Evolutionary conservation across 352 stramenopile genomes (phyloP).

Genomic region (Plasmopara viticola): DNA sequence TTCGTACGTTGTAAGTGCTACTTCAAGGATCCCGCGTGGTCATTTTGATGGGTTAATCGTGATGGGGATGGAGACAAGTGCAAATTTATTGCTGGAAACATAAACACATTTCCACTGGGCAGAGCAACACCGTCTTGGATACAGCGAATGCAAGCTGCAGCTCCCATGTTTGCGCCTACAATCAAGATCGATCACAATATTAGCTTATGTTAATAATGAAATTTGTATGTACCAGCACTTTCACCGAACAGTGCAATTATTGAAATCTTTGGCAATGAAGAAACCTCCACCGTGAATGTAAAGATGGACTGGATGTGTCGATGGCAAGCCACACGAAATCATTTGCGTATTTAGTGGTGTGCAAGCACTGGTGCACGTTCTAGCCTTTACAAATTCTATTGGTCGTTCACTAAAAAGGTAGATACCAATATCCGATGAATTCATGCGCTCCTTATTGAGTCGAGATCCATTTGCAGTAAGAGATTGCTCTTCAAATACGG

Average conservation of each 20-base stretch:
- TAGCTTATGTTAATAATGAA: no score
- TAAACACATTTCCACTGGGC: slow-evolving; percentile 80
- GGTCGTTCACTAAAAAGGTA: slow-evolving; percentile 64
- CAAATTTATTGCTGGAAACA: slow-evolving; percentile 88
- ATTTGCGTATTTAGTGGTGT: slow-evolving; percentile 51
- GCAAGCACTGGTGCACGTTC: slow-evolving; percentile 60
- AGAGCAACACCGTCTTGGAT: slow-evolving; percentile 67
- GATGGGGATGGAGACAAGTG: slow-evolving; percentile 83
- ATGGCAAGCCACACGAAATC: slow-evolving; percentile 64
- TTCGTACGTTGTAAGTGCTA: slow-evolving; percentile 82
- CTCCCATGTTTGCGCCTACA: slow-evolving; percentile 80
- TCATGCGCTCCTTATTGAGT: slow-evolving; percentile 27
- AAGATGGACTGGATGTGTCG: slow-evolving; percentile 60
- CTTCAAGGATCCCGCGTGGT: slow-evolving; percentile 77
- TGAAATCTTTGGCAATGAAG: slow-evolving; percentile 82
- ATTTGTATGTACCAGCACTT: slow-evolving; percentile 52
- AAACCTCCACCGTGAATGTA: slow-evolving; percentile 87
- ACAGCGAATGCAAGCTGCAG: slow-evolving; percentile 75
- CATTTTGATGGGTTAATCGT: slow-evolving; percentile 83
- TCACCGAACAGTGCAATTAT: slow-evolving; percentile 77
- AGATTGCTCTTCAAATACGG: slow-evolving; percentile 63
- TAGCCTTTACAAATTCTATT: slow-evolving; percentile 49
- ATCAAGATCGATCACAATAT: no score
- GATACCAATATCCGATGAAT: slow-evolving; percentile 58
- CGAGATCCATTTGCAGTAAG: slow-evolving; percentile 41